These are phyloP conservation scores for Tulasnella sp. DNA, from an alignment of 768 basidiomycete genomes.

Conservation along the genomic window DNA sequence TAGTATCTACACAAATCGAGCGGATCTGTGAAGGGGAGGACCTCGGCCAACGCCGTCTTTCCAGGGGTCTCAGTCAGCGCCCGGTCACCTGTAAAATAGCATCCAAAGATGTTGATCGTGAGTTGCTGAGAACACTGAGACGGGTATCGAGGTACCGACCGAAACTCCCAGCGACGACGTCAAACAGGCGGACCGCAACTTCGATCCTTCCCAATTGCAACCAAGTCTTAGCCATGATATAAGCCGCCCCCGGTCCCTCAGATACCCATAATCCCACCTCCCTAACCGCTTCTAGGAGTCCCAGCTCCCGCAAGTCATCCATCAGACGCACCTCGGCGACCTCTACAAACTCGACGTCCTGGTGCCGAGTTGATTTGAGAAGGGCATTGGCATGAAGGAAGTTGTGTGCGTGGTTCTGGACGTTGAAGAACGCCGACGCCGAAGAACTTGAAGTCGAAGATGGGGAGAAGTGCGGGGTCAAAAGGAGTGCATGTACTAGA, in stretches of 20 bases:
- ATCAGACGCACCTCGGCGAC: slow-evolving; percentile 63
- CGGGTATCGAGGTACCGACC: slow-evolving; percentile 43
- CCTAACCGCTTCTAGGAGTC: slow-evolving; percentile 48
- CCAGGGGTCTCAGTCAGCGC: slow-evolving; percentile 49
- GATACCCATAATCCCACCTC: slow-evolving; percentile 72
- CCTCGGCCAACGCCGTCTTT: slow-evolving; percentile 45
- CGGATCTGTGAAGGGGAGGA: slow-evolving; percentile 45
- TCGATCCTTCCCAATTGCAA: slow-evolving; percentile 55
- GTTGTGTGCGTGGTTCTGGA: slow-evolving; percentile 29
- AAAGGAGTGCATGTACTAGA: slow-evolving; percentile 38
- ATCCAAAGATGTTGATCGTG: background rate
- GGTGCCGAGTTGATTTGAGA: slow-evolving; percentile 56
- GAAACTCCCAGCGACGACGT: slow-evolving; percentile 64
- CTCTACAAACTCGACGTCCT: slow-evolving; percentile 40
- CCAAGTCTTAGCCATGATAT: slow-evolving; percentile 59
- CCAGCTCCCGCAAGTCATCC: slow-evolving; percentile 52
- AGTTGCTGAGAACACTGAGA: background rate
- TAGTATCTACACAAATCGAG: slow-evolving; percentile 65
- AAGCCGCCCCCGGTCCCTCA: slow-evolving; percentile 61
- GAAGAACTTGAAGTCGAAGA: too few relatives aligned
- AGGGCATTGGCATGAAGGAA: slow-evolving; percentile 61
- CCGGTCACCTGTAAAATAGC: slow-evolving; percentile 34
- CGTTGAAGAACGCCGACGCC: background rate
- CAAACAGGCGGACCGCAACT: slow-evolving; percentile 61
- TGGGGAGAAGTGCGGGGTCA: background rate